Evolutionary conservation across 1,284 basidiomycete genomes (phyloP).

Genomic region (Serendipita sp.): DNA sequence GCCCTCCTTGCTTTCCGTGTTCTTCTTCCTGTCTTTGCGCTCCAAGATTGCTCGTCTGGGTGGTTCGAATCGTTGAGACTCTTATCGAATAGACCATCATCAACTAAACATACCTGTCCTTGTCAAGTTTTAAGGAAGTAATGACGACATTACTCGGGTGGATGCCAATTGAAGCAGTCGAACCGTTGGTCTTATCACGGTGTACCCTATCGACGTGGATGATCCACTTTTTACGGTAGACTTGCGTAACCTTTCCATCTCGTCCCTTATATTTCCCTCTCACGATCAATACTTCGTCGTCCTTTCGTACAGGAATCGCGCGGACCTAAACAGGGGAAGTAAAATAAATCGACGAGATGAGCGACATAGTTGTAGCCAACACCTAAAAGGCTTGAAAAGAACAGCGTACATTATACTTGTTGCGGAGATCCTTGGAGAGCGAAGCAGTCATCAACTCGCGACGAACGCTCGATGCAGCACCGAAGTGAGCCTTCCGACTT

Average conservation of each 20-base stretch:
- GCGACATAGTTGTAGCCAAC: background rate
- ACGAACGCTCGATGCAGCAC: conserved; percentile 81
- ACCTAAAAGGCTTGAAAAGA: background rate
- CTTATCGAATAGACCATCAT: background rate
- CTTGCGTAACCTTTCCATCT: conserved; percentile 92
- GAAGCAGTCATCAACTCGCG: conserved; percentile 97
- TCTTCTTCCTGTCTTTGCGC: conserved; percentile 64
- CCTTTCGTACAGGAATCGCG: conserved; percentile 92
- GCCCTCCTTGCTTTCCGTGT: conserved; percentile 17
- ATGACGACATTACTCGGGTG: conserved; percentile 98
- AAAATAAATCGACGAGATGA: background rate
- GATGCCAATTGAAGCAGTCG: conserved; percentile 85
- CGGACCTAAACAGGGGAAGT: conserved; percentile 42
- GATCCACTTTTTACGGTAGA: conserved; percentile 99
- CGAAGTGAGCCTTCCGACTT: conserved; percentile 93
- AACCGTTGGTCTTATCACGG: conserved; percentile 96
- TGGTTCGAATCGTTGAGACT: background rate
- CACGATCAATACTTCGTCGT: conserved; percentile 96
- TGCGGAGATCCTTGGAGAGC: conserved; percentile 88
- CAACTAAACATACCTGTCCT: conserved; percentile 46
- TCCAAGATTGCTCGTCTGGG: conserved; percentile 64
- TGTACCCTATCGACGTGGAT: conserved; percentile 97
- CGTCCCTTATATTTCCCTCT: conserved; percentile 94
- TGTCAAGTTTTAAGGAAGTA: conserved; percentile 79
- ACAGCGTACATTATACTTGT: conserved; percentile 78